These are phyloP conservation scores for Prunus dulcis DNA, from an alignment of 306 rosid species.

Conservation along the genomic window DNA sequence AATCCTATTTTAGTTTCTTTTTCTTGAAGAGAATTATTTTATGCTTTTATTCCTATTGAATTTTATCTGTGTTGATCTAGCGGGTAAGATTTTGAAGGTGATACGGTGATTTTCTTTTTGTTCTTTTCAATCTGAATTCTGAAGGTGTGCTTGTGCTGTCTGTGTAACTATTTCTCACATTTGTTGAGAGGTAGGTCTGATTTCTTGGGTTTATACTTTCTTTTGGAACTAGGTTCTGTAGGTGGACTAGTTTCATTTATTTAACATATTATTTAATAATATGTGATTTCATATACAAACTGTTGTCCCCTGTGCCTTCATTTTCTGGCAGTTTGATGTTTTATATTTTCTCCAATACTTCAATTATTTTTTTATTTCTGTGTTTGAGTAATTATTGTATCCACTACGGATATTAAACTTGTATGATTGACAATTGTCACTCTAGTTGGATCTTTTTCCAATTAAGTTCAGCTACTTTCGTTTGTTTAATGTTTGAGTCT, in stretches of 20 bases:
- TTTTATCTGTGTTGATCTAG: not conserved
- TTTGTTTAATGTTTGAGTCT: not conserved
- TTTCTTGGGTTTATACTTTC: conserved; percentile 11
- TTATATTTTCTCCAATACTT: not conserved
- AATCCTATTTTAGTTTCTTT: not conserved
- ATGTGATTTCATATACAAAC: not conserved
- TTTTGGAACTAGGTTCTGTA: conserved; percentile 16
- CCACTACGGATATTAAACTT: not conserved
- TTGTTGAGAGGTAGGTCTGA: conserved; percentile 21
- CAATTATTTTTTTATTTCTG: not conserved
- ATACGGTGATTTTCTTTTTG: conserved; percentile 6
- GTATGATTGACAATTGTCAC: not conserved
- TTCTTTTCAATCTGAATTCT: conserved; percentile 7
- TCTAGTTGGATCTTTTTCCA: not conserved
- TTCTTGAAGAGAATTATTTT: not conserved
- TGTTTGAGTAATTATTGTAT: not conserved
- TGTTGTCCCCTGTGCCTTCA: not conserved
- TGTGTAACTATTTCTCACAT: conserved; percentile 4
- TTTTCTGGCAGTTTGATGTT: not conserved
- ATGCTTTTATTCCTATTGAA: not conserved
- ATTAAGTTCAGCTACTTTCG: not conserved
- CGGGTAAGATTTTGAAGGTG: not conserved
- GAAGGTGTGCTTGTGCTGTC: not conserved
- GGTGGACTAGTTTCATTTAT: conserved; percentile 12
- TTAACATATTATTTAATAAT: not conserved